Evolutionary conservation across 352 stramenopile genomes (phyloP), one percentile per base, ranked within the genome.

Genomic region (Phytophthora ohioensis): DNA sequence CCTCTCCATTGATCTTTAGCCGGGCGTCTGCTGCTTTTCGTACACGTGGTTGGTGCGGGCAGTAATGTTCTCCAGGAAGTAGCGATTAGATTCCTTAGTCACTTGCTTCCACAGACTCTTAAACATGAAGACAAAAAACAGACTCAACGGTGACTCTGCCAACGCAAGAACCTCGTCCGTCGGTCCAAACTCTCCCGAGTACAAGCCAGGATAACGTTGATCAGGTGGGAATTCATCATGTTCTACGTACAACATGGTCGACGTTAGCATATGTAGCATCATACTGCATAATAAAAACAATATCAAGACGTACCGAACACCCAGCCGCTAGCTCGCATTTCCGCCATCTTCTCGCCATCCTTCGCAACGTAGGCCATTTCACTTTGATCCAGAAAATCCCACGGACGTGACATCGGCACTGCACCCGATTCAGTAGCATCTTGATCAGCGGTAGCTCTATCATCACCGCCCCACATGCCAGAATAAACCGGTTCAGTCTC

Each of bases 121-220:
- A 2, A 0, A 27, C 62, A 64, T 56, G 27, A 69, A 69, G 11
- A 38, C 63, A 12, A 5, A 69, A 32, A 32, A 62, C 21, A 2
- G 15, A 13, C 57, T 48, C 15, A 62, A 17, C 5, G 42, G 51
- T 3, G 60, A 68, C 1, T 61, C 60, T 2, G 51, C 36, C 42
- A 57, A 30, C 2, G 10, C 32, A 1, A 56, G 30, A 8, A 69
- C 41, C 4, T 55, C 42, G 13, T 56, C 32, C 3, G 51, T 57
- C 32, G 52, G 34, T 6, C 61, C 61, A 15, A 45, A 69, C 8
- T 56, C 51, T 9, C 21, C 52, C 8, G 7, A n/a, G 3, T 30
- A 39, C 27, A 39, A 15, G 4, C 31, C 30, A 27, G 42, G 15
- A 10, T 48, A 48, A 27, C 21, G 21, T 27, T 27, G 21, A 1